phyloP scores from a whole-genome alignment of 768 basidiomycete genomes.

The Kwoniella bestiolae region DNA sequence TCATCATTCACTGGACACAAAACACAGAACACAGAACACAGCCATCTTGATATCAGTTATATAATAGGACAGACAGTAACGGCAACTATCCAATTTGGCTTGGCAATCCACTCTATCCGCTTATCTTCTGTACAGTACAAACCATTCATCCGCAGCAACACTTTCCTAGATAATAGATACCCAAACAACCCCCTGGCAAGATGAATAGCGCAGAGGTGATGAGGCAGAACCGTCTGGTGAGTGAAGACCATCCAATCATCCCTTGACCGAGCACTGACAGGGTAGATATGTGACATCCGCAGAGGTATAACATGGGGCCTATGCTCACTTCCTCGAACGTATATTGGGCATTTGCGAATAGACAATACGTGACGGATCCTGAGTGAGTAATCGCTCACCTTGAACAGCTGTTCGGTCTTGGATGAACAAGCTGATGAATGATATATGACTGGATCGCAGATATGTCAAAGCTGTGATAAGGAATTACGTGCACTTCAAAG shows the following conservation, averaged over 20 bases:
- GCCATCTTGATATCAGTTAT: not conserved
- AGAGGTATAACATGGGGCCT: conserved; percentile 14
- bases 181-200: not conserved
- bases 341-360: conserved; percentile 13
- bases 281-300: not conserved
- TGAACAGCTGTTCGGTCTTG: too few species aligned
- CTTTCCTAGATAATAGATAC: not conserved
- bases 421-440: not conserved
- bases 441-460: conserved; percentile 11
- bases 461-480: conserved; percentile 50
- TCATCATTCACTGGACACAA: not conserved
- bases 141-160: not conserved
- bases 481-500: conserved; percentile 51
- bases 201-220: not conserved
- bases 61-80: not conserved
- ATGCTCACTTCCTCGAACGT: conserved; percentile 20
- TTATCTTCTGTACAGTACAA: not conserved
- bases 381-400: conserved; percentile 18
- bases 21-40: not conserved
- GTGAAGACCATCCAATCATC: too few species aligned
- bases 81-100: not conserved
- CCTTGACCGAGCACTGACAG: too few species aligned
- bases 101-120: not conserved
- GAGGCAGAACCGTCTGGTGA: conserved; percentile 7
- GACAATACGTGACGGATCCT: conserved; percentile 6